A percentile compares a stretch with the other conserved stretches of the same genome.
These are phyloP conservation scores for Geotrichum bryndzae DNA, from an alignment of 1,139 yeast species.

Conservation along the genomic window DNA sequence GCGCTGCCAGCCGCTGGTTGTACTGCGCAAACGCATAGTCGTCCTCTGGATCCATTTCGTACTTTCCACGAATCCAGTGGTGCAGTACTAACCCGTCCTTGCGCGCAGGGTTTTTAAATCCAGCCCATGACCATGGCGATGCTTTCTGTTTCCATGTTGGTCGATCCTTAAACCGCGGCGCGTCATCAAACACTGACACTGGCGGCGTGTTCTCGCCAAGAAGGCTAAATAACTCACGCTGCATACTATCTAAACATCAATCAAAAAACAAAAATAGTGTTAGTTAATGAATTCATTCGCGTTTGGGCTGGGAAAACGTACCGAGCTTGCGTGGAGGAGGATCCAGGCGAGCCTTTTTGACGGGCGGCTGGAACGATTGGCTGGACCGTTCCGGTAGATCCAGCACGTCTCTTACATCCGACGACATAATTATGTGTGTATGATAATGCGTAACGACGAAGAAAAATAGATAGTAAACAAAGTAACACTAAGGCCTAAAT, in stretches of 20 bases:
- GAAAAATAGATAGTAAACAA: not conserved
- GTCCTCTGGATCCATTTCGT: constrained; percentile 37
- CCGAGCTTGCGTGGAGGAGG: constrained; percentile 21
- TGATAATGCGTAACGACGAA: not conserved
- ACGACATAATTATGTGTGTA: constrained; percentile 37
- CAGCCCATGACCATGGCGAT: constrained; percentile 73
- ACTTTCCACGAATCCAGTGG: constrained; percentile 87
- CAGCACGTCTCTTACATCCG: constrained; percentile 73
- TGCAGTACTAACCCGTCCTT: constrained; percentile 46
- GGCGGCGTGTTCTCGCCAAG: constrained; percentile 94
- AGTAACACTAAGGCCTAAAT: not conserved
- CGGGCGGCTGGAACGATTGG: constrained; percentile 29
- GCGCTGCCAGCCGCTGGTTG: constrained; percentile 63
- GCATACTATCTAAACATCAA: constrained; percentile 58
- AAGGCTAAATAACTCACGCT: constrained; percentile 79
- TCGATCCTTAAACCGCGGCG: constrained; percentile 53
- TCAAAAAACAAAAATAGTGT: not conserved
- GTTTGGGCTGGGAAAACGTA: constrained; percentile 16
- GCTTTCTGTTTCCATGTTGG: constrained; percentile 57
- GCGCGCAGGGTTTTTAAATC: constrained; percentile 54
- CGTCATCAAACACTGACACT: constrained; percentile 45
- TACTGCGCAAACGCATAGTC: constrained; percentile 73
- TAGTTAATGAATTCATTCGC: not conserved
- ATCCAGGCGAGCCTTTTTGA: constrained; percentile 24
- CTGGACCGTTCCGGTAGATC: constrained; percentile 45